These are phyloP conservation scores for Penicillium maclennaniae DNA, from an alignment of 495 filamentous ascomycete species.

Conservation along the genomic window DNA sequence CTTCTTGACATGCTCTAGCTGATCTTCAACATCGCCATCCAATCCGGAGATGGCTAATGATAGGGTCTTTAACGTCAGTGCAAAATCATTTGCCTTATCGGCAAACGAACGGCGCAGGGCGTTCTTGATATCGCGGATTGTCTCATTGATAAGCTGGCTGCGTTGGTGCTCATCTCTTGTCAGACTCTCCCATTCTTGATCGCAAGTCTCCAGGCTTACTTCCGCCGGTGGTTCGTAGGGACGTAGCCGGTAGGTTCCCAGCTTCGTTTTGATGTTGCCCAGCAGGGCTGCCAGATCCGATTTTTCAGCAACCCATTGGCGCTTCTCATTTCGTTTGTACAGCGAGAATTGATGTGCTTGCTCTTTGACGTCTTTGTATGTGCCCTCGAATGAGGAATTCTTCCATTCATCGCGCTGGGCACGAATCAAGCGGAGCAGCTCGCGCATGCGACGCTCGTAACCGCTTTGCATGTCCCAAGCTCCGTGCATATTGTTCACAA, in stretches of 20 bases:
- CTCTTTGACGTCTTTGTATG: constrained; percentile 87
- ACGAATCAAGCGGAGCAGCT: constrained; percentile 68
- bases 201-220: constrained; percentile 72
- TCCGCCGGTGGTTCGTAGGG: constrained; percentile 86
- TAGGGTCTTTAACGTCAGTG: constrained; percentile 86
- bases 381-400: constrained; percentile 77
- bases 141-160: constrained; percentile 94
- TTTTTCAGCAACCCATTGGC: constrained; percentile 96
- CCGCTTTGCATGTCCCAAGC: constrained; percentile 99
- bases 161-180: constrained; percentile 78
- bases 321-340: constrained; percentile 85
- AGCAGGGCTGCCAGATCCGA: constrained; percentile 87
- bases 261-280: constrained; percentile 98
- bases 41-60: constrained; percentile 89
- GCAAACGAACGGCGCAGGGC: constrained; percentile 86
- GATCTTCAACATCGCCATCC: constrained; percentile 93
- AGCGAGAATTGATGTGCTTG: constrained; percentile 75
- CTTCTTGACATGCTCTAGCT: constrained; percentile 76
- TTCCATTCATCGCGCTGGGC: constrained; percentile 72
- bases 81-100: constrained; percentile 96
- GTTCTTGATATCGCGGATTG: constrained; percentile 97
- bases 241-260: constrained; percentile 87
- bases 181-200: constrained; percentile 74
- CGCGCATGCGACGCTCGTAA: constrained; percentile 84
- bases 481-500: constrained; percentile 98